Evolutionary conservation across 805 yeast species (phyloP), one percentile per base, ranked within the genome.

Genomic region (Isabelozyma pseudorhagii): DNA sequence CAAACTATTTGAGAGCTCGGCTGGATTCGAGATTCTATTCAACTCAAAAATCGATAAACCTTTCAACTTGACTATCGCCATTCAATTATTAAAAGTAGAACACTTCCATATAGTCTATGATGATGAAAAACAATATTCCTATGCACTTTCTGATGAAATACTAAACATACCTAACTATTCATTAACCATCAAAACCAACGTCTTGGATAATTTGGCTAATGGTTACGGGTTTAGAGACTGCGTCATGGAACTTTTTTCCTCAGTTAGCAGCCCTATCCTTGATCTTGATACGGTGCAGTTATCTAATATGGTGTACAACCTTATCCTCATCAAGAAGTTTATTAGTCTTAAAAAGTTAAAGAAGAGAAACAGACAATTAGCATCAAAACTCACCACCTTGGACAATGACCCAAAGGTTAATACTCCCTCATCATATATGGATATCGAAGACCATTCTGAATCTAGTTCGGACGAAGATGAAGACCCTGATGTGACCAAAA

Each of bases 1-100:
- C 47, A 54, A 61, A 47, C 41, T 69, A 38, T 39, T 50, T 40
- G 18, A 57, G 36, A 47, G 57, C 50, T 39, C 74, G 44, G 76
- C 78, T 4, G 79, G 78, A 0, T 74, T 66, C 52, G 72, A 71
- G 40, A 67, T 67, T 5, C 56, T 71, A 14, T 74, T 74, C 54
- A 62, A 68, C 45, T 56, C 68, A 2, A 40, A 48, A 1, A 42
- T 48, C 4, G 75, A 72, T 46, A 48, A 46, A 7, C 78, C 78
- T 2, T 51, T 71, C 18, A 72, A 73, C 42, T 51, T 66, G 34
- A 62, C 71, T 8, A 51, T 59, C 7, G 64, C 76, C 0, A 47
- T 70, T 1, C 76, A 69, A 59, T 53, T 69, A 10, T 51, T 74
- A 15, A 61, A 59, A 21, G 50, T 69, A 5, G 55, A 61, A 40